Evolutionary conservation across 805 yeast species (phyloP), one percentile per base, ranked within the genome.

Genomic region (Pichia sporocuriosa): DNA sequence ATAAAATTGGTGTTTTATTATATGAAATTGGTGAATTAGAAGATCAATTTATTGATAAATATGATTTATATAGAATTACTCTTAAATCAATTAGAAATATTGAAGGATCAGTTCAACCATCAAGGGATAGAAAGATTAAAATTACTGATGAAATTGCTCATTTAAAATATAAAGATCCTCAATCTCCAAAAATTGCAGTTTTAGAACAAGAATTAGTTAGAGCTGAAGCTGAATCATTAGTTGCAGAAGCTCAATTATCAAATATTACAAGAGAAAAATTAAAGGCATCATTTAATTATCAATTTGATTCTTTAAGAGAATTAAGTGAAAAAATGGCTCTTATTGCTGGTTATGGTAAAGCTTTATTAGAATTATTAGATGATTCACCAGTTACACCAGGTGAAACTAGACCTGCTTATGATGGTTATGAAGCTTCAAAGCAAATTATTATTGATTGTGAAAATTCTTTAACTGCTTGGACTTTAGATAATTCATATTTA

Each of bases 331-430:
- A 93, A 73, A 76, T 85, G 55, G 97, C 97, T 40, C 74, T 93
- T 56, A 90, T 90, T 70, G 97, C 97, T 56, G 97, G 97, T 61
- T 93, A 93, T 75, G 97, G 97, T 72, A 90, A 90, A 75, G 96
- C 96, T 34, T 72, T 90, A 53, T 76, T 93, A 62, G 97, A 93
- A 75, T 79, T 90, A 61, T 77, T 90, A 64, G 97, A 90, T 65
- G 97, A 90, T 68, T 70, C 93, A 52, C 95, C 97, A 50, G 96
- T 93, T 52, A 90, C 97, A 54, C 98, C 98, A 50, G 98, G 98
- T 73, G 97, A 90, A 75, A 82, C 96, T 52, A 87, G 97, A 75
- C 90, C 96, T 37, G 90, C 96, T 47, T 90, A 93, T 69, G 97
- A 93, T 62, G 97, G 97, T 54, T 90, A 88, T 67, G 97, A 90